Base-by-base conservation (phyloP, 2,329 filamentous ascomycete genomes). In the Magnaporthales sp. region DNA sequence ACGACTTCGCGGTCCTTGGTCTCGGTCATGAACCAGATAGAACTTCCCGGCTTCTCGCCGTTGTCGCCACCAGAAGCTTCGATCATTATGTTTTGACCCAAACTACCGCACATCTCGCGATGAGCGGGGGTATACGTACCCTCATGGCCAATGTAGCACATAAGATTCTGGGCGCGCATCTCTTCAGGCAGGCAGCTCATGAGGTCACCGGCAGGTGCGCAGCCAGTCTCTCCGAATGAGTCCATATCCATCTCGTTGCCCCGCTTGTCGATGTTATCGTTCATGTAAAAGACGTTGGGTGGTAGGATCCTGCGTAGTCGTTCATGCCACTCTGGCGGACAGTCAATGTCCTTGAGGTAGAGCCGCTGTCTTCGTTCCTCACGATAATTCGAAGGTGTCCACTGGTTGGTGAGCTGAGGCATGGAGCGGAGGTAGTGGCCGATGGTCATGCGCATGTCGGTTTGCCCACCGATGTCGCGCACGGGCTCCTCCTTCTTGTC, bases 1-100 rank as follows among this genome's bases (percentile, higher is more conserved):
- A 98, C 93, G 4, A 94, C 84, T 68, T 93, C 89, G 1, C 95
- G 89, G 73, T 99, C 95, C 72, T 95, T 96, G 46, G 89, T 93
- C 75, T 97, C 93, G 0, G 95, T 98, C 95, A 99, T 98, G 75
- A 98, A 97, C 95, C 95, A 99, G 51, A 99, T 86, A 0, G 95
- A 97, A 66, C 91, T 96, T 1, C 95, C 95, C 1, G 90, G 86
- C 69, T 88, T 91, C 74, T 95, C 91, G 4, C 90, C 91, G 64
- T 90, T 83, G 66, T 89, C 86, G 22, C 85, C 80, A 2, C 86
- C 80, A 0, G 94, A 98, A 2, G 93, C 88, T 70, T 97, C 92
- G 1, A 99, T 93, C 95, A 99, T 98, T 72, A 99, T 94, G 74
- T 99, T 99, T 71, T 99, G 95, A 0, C 95, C 94, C 13, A 98